These are phyloP conservation scores for Cetradonia linearis DNA, from an alignment of 495 filamentous ascomycete species.

Conservation along the genomic window DNA sequence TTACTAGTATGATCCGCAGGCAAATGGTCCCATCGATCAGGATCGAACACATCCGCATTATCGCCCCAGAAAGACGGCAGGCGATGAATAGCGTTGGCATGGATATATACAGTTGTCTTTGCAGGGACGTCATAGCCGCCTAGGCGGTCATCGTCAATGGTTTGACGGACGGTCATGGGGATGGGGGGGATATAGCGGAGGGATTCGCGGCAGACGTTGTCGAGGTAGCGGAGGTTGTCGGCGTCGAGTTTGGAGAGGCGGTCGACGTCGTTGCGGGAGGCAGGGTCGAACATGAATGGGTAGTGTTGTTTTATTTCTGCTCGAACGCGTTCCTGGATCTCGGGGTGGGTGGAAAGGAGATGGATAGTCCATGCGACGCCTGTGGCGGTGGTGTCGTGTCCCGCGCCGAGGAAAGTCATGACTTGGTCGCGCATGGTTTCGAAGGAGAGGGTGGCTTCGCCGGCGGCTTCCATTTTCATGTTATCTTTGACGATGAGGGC, in stretches of 20 bases:
- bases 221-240: conserved; percentile 35
- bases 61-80: conserved; percentile 43
- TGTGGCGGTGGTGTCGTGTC: conserved; percentile 46
- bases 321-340: conserved; percentile 24
- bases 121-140: conserved; percentile 25
- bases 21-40: conserved; percentile 26
- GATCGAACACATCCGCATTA: conserved; percentile 34
- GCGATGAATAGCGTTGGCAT: conserved; percentile 27
- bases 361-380: conserved; percentile 26
- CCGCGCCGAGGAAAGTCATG: conserved; percentile 52
- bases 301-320: conserved; percentile 25
- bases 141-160: conserved; percentile 19
- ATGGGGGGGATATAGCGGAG: conserved; percentile 40
- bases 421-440: conserved; percentile 42
- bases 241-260: conserved; percentile 18
- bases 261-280: conserved; percentile 14
- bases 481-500: conserved; percentile 36
- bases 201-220: conserved; percentile 42
- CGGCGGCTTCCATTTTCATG: conserved; percentile 30
- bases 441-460: conserved; percentile 31
- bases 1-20: conserved; percentile 22
- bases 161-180: conserved; percentile 29
- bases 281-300: conserved; percentile 23
- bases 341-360: conserved; percentile 25
- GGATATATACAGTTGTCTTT: conserved; percentile 22